Evolutionary conservation across 495 filamentous ascomycete species (phyloP), one percentile per base, ranked within the genome.

Genomic region (Jackrogersella multiformis): DNA sequence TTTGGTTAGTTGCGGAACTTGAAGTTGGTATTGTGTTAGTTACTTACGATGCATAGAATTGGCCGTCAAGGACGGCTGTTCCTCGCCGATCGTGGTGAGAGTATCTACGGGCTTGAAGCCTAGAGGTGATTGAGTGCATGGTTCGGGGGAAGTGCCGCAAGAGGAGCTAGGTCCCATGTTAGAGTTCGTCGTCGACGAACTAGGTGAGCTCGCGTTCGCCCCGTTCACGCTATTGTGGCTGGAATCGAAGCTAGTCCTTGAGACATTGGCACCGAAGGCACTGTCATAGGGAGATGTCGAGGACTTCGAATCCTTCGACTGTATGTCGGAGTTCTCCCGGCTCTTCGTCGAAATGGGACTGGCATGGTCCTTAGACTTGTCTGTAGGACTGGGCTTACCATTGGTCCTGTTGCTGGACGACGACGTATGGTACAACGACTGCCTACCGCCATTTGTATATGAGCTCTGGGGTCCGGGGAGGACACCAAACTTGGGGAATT

Each of bases 401-500:
- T 69, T 71, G 64, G 66, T 65, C 48, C 52, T 69, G 18, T 39
- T 62, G 53, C 68, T 56, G 9, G 72, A 64, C 20, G 69, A 28
- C 13, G 64, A 59, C 1, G 70, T 64, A 10, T 74, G 63, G 24
- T 74, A 74, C 7, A 69, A 23, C 30, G 77, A 59, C 74, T 74
- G 28, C 44, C 74, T 73, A 32, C 28, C 26, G 28, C 80, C 76
- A 59, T 84, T 86, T 2, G 36, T 54, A 56, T 79, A 87, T 66
- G 87, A 77, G 20, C 85, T 78, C 32, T 86, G 82, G n/a, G 86
- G 81, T 10, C 86, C 89, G 0, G 92, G 90, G 20, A 93, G 80
- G 61, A 76, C 67, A 36, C 95, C 95, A 74, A 97, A 97, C 76
- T 89, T 92, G 57, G 95, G 95, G 71, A 98, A 98, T 64, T 97